These are phyloP conservation scores for Hyphopichia pseudoburtonii DNA, from an alignment of 1,139 yeast species.

Conservation along the genomic window DNA sequence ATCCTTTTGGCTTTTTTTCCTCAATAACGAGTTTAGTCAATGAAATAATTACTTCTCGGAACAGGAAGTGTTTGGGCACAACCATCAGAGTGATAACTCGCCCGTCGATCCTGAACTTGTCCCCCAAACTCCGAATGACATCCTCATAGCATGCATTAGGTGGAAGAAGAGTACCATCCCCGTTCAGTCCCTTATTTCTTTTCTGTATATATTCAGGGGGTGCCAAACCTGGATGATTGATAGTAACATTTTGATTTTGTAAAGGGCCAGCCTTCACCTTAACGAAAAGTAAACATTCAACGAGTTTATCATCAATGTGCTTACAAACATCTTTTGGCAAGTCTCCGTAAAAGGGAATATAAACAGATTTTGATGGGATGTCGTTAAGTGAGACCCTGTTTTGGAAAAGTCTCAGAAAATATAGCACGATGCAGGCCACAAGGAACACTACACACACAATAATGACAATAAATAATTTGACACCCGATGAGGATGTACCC, in stretches of 20 bases:
- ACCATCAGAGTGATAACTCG: slow-evolving; percentile 36
- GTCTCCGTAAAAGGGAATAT: slow-evolving; percentile 69
- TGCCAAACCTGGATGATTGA: slow-evolving; percentile 66
- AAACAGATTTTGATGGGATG: slow-evolving; percentile 64
- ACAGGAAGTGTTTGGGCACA: slow-evolving; percentile 43
- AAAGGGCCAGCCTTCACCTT: slow-evolving; percentile 53
- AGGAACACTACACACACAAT: slow-evolving; percentile 67
- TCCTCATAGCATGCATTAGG: slow-evolving; percentile 65
- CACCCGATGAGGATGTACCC: slow-evolving; percentile 51
- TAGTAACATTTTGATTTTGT: slow-evolving; percentile 28
- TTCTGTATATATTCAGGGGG: slow-evolving; percentile 42
- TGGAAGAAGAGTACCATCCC: slow-evolving; percentile 45
- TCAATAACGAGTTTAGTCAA: slow-evolving; percentile 14
- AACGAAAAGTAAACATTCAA: slow-evolving; percentile 45
- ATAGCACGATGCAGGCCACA: slow-evolving; percentile 47
- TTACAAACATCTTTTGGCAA: slow-evolving; percentile 51
- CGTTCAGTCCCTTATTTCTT: slow-evolving; percentile 25
- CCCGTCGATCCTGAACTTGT: slow-evolving; percentile 47
- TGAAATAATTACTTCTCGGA: slow-evolving; percentile 45
- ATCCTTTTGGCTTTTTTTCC: slow-evolving; percentile 3
- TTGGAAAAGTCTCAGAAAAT: slow-evolving; percentile 55
- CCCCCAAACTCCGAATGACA: slow-evolving; percentile 56
- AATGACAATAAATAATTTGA: slow-evolving; percentile 75
- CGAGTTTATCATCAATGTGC: slow-evolving; percentile 37
- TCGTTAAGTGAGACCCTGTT: slow-evolving; percentile 63